These are phyloP conservation scores for Penicillium robsamsonii DNA, from an alignment of 495 filamentous ascomycete genomes.

Conservation along the genomic window DNA sequence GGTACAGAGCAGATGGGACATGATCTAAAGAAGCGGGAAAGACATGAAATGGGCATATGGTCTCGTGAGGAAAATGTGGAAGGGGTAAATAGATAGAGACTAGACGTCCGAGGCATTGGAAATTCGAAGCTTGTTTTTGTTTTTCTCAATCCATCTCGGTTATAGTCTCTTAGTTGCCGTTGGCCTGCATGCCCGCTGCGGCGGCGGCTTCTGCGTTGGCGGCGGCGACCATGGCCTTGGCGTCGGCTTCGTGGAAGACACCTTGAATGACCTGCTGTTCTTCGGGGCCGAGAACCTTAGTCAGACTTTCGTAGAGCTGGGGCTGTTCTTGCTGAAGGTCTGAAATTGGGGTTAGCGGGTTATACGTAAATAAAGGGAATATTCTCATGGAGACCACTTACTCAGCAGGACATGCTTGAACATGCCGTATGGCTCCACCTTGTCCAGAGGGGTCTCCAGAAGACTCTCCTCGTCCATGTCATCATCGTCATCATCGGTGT, in stretches of 20 bases:
- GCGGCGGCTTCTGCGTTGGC: constrained; percentile 40
- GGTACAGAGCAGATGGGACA: constrained; percentile 16
- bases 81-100: constrained; percentile 6
- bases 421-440: constrained; percentile 86
- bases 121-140: constrained; percentile 6
- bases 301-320: constrained; percentile 78
- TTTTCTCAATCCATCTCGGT: constrained; percentile 7
- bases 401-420: constrained; percentile 80
- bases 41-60: constrained; percentile 38
- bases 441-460: constrained; percentile 90
- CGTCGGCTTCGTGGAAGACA: constrained; percentile 78
- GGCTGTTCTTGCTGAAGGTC: constrained; percentile 88
- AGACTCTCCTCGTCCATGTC: constrained; percentile 88
- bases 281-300: constrained; percentile 71
- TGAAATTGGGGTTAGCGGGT: constrained; percentile 38
- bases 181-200: constrained; percentile 37
- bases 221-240: constrained; percentile 46
- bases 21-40: constrained; percentile 32
- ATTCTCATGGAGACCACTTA: constrained; percentile 50
- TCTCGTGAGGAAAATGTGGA: constrained; percentile 32
- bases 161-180: constrained; percentile 36
- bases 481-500: constrained; percentile 75
- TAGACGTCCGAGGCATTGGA: constrained; percentile 8
- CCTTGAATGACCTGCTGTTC: constrained; percentile 79
- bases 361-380: not conserved